Conservation (phyloP, 177 flowering plant genomes). For the Vitis hybrid region DNA sequence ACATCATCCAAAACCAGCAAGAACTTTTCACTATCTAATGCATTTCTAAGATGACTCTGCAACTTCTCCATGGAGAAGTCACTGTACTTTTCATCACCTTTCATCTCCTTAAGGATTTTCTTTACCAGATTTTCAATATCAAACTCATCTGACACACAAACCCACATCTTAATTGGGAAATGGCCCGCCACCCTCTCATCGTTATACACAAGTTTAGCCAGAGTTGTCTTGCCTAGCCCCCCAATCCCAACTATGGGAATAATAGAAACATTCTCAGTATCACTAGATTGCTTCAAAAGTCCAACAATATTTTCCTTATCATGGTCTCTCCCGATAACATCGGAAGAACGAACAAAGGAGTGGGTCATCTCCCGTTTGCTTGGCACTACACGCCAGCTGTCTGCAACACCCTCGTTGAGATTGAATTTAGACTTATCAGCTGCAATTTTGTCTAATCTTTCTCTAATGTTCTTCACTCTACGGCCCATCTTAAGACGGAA, state of each 20-base stretch:
- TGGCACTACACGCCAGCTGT: not conserved
- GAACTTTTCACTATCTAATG: not conserved
- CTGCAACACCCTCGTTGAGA: not conserved
- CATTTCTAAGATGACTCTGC: not conserved
- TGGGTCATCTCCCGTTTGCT: not conserved
- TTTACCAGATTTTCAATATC: not conserved
- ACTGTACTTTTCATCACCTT: not conserved
- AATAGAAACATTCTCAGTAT: not conserved
- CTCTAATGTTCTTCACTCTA: slow-evolving; percentile 5
- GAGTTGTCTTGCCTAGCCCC: slow-evolving; percentile 21
- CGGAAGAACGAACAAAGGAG: not conserved
- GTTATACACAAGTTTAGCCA: slow-evolving; percentile 16
- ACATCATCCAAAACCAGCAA: slow-evolving; percentile 24
- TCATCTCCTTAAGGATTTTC: not conserved
- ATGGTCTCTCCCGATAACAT: slow-evolving; percentile 12
- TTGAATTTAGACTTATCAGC: not conserved
- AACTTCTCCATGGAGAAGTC: not conserved
- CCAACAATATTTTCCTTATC: not conserved
- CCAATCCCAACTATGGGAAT: slow-evolving; percentile 22
- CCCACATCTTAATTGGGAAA: slow-evolving; percentile 14
- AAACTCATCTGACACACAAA: slow-evolving; percentile 12
- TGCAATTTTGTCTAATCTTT: slow-evolving; percentile 9
- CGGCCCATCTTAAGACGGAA: slow-evolving; percentile 6
- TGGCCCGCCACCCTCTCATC: slow-evolving; percentile 2
- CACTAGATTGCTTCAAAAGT: not conserved